Conservation (phyloP, 2,329 filamentous ascomycete genomes). For the Botrytis aclada region DNA sequence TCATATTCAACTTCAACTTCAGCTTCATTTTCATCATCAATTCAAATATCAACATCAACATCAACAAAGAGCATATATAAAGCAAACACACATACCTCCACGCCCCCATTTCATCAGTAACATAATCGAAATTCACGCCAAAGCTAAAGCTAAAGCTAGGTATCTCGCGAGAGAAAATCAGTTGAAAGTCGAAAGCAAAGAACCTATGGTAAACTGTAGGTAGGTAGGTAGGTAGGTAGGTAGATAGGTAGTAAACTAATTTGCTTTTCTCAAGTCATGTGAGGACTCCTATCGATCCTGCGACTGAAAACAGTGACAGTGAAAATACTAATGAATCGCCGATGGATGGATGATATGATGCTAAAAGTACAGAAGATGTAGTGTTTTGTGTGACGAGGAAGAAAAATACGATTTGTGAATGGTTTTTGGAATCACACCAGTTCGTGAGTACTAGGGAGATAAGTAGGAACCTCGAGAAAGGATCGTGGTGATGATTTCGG, state of each 20-base stretch:
- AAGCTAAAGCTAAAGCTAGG: background rate
- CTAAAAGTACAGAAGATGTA: conserved; percentile 12
- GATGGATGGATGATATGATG: background rate
- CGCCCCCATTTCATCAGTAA: background rate
- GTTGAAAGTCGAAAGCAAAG: background rate
- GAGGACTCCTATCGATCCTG: conserved; percentile 1
- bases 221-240: background rate
- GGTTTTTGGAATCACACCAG: background rate
- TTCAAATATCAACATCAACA: no score
- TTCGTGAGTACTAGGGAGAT: conserved; percentile 7
- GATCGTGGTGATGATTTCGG: background rate
- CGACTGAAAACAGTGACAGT: background rate
- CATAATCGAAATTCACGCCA: background rate
- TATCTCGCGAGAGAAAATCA: background rate
- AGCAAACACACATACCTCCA: no score
- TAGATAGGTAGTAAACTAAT: background rate
- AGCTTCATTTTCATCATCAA: no score
- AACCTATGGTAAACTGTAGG: background rate
- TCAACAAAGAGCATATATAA: no score
- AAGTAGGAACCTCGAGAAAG: background rate
- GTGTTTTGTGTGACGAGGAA: background rate
- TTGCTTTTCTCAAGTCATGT: conserved; percentile 9
- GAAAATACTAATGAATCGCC: background rate
- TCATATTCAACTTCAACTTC: no score
- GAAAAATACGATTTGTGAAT: background rate